Base-by-base conservation (phyloP, 176 grass and related monocot genomes). In the Dactylis glomerata region DNA sequence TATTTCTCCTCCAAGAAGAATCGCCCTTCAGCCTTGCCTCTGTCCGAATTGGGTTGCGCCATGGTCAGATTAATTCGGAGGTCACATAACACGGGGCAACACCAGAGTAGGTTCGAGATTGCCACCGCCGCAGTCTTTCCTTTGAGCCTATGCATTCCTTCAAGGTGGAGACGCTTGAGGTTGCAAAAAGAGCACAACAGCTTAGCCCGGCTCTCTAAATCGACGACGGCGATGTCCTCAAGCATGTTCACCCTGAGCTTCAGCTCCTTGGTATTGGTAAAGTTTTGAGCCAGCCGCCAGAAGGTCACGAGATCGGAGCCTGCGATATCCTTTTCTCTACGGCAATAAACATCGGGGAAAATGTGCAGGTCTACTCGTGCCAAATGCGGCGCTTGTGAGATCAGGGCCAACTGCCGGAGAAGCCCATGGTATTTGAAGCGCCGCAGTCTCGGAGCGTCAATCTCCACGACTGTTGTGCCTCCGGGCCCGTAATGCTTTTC, bases 391-490 rank as follows among this genome's bases (percentile, higher is more conserved):
- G 45, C 17, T 14, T 34, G 64, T 14, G 66, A 82, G 3, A 0
- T 14, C 5, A 82, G 34, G 3, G 23, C 13, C 9, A 72, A 0
- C 0, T 5, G 23, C 14, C 36, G 24, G 10, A 26, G 5, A 15
- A 13, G 6, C 2, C 80, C 66, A 9, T 7, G 22, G 66, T 82
- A 82, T 2, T 6, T 58, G 24, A 82, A 72, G 2, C 11, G 38
- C 19, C 36, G 65, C 10, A 82, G 80, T 51, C 23, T 72, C 6
- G 66, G 80, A 5, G 66, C 80, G n/a, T 68, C 46, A 20, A 80
- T 50, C 14, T 31, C 40, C 2, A 79, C 19, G 6, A 38, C 27
- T 3, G 14, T 16, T 24, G 12, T 19, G 40, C 38, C n/a, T 1
- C 1, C 19, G 3, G 1, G 19, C 10, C 30, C 11, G 64, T 36